phyloP scores from a whole-genome alignment of 768 basidiomycete genomes.

The Leccinum incarnatum region DNA sequence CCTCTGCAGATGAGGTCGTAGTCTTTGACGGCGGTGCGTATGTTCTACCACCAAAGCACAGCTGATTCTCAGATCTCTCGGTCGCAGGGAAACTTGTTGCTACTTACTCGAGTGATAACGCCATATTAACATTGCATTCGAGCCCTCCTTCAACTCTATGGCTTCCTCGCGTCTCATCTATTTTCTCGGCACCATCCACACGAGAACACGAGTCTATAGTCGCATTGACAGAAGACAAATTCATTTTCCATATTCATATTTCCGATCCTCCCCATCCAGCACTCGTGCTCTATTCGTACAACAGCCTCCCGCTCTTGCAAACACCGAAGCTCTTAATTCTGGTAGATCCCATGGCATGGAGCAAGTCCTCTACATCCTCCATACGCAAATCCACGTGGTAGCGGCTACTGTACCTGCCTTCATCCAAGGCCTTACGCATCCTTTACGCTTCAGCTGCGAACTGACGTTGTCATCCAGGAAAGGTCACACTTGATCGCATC shows the following conservation, averaged over 20 bases:
- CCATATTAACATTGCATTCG: conserved; percentile 53
- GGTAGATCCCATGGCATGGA: conserved; percentile 90
- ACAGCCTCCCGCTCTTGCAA: conserved; percentile 49
- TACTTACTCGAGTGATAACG: conserved; percentile 51
- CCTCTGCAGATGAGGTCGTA: conserved; percentile 61
- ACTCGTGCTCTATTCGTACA: conserved; percentile 47
- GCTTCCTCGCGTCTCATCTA: conserved; percentile 51
- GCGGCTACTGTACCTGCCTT: neutral
- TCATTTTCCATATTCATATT: conserved; percentile 56
- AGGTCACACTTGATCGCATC: conserved; percentile 11
- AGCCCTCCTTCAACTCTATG: conserved; percentile 39
- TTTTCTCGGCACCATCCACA: conserved; percentile 68
- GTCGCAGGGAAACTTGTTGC: conserved; percentile 50
- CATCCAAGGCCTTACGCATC: conserved; percentile 20
- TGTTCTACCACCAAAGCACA: neutral
- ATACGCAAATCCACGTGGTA: neutral
- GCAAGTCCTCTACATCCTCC: conserved; percentile 31
- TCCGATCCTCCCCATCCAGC: conserved; percentile 33
- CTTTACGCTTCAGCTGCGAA: conserved; percentile 13
- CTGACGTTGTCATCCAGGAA: conserved; percentile 14
- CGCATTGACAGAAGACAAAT: conserved; percentile 61
- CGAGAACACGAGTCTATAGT: conserved; percentile 55
- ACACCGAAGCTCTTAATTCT: conserved; percentile 59
- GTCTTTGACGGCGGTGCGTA: conserved; percentile 62
- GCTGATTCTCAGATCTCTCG: conserved; percentile 9